A percentile compares a stretch with the other conserved stretches of the same genome.
These are phyloP conservation scores for Scheffersomyces illinoinensis DNA, from an alignment of 1,139 yeast genomes.

Conservation along the genomic window DNA sequence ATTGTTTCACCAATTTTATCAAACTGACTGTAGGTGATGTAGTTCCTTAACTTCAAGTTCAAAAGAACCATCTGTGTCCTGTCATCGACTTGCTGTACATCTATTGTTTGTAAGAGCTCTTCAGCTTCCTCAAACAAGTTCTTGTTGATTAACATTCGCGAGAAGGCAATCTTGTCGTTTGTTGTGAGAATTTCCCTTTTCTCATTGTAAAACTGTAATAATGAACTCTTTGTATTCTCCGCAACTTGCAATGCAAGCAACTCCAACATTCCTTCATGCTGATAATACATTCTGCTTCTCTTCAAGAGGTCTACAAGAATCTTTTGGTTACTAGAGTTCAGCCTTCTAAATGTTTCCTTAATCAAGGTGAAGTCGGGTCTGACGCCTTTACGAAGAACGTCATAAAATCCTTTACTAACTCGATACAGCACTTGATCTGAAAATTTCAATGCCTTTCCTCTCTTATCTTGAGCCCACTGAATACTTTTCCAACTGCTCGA, in stretches of 20 bases:
- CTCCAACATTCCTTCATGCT: constrained; percentile 18
- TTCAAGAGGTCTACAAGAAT: constrained; percentile 22
- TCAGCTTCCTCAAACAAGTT: constrained; percentile 26
- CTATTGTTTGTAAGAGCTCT: constrained; percentile 23
- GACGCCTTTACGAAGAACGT: constrained; percentile 34
- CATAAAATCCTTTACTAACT: constrained; percentile 35
- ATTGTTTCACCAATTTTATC: constrained; percentile 20
- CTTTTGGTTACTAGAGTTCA: constrained; percentile 20
- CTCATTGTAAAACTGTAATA: constrained; percentile 6
- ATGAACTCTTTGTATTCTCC: constrained; percentile 10
- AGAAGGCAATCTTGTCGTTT: constrained; percentile 32
- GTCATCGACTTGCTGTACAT: constrained; percentile 25
- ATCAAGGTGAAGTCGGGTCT: constrained; percentile 35
- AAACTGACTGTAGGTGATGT: constrained; percentile 19
- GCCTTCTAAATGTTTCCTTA: constrained; percentile 32
- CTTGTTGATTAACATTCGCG: constrained; percentile 33
- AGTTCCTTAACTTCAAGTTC: constrained; percentile 23
- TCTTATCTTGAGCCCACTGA: constrained; percentile 14
- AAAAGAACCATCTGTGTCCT: constrained; percentile 26
- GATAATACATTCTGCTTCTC: constrained; percentile 18
- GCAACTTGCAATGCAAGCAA: constrained; percentile 20
- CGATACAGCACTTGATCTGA: constrained; percentile 34
- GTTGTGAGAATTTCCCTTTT: constrained; percentile 8
- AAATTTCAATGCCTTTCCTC: constrained; percentile 14
- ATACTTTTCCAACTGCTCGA: constrained; percentile 22